Evolutionary conservation across 257 asterid genomes (phyloP).

Genomic region (Solanum rostratum): DNA sequence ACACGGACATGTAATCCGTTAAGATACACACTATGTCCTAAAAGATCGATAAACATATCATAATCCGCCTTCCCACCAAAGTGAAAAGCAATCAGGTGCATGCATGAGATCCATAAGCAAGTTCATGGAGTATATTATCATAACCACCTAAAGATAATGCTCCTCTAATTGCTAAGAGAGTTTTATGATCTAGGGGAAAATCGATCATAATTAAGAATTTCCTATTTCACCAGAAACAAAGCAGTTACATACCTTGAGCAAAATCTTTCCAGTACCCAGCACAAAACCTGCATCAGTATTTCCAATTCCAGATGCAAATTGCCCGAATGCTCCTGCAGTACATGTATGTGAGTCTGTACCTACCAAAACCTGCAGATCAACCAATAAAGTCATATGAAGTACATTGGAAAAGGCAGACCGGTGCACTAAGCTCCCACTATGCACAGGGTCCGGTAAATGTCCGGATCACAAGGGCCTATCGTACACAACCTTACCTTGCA

Average conservation of each 20-base stretch:
- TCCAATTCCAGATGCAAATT: slow-evolving; percentile 93
- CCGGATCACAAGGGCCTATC: too few species aligned
- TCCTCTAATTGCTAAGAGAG: neutral
- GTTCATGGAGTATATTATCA: neutral
- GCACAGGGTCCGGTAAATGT: too few species aligned
- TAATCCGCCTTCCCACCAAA: too few species aligned
- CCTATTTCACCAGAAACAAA: neutral
- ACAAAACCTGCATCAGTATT: slow-evolving; percentile 96
- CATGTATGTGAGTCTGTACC: slow-evolving; percentile 96
- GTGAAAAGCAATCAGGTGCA: too few species aligned
- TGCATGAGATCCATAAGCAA: neutral
- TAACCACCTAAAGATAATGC: neutral
- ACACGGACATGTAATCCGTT: neutral
- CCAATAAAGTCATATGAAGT: neutral
- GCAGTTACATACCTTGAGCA: slow-evolving; percentile 59
- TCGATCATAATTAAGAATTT: neutral
- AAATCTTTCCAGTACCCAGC: slow-evolving; percentile 87
- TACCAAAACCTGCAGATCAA: slow-evolving; percentile 40
- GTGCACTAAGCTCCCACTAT: too few species aligned
- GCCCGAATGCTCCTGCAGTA: slow-evolving; percentile 98
- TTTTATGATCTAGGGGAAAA: neutral
- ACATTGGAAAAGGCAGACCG: too few species aligned
- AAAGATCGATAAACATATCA: too few species aligned
- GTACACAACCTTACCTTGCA: too few species aligned
- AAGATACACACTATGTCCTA: neutral